Percentiles rank a stretch among this genome's conserved stretches.
These are phyloP conservation scores for Saturnispora halmiae DNA, from an alignment of 805 yeast species.

Conservation along the genomic window DNA sequence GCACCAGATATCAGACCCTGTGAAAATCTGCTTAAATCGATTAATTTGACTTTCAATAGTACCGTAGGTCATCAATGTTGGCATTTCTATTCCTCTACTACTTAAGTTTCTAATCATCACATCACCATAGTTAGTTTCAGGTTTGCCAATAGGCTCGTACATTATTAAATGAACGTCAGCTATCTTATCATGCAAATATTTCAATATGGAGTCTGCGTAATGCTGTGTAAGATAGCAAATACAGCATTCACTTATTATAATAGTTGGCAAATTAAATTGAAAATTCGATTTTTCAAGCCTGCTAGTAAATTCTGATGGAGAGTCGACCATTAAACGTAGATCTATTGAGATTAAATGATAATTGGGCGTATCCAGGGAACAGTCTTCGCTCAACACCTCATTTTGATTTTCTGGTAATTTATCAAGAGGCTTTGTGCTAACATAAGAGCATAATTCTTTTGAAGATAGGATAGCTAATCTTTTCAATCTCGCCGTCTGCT, in stretches of 20 bases:
- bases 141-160: constrained; percentile 63
- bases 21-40: constrained; percentile 29
- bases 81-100: constrained; percentile 52
- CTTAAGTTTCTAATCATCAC: constrained; percentile 59
- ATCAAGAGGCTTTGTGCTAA: background rate
- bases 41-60: constrained; percentile 33
- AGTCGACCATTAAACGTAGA: constrained; percentile 33
- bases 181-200: constrained; percentile 32
- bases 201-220: constrained; percentile 37
- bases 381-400: constrained; percentile 3
- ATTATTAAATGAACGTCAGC: constrained; percentile 31
- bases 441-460: constrained; percentile 6
- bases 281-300: constrained; percentile 4
- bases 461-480: constrained; percentile 36
- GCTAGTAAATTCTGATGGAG: background rate
- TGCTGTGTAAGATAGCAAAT: constrained; percentile 56
- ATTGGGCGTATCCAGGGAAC: constrained; percentile 8
- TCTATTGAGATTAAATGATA: constrained; percentile 53
- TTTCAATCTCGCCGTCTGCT: constrained; percentile 43
- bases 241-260: constrained; percentile 67
- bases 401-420: constrained; percentile 15
- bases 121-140: constrained; percentile 39
- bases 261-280: constrained; percentile 39
- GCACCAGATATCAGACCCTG: constrained; percentile 22
- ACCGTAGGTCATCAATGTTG: constrained; percentile 45